These are phyloP conservation scores for Zygosaccharomyces pseudobailii DNA, from an alignment of 1,139 yeast genomes.

Conservation along the genomic window DNA sequence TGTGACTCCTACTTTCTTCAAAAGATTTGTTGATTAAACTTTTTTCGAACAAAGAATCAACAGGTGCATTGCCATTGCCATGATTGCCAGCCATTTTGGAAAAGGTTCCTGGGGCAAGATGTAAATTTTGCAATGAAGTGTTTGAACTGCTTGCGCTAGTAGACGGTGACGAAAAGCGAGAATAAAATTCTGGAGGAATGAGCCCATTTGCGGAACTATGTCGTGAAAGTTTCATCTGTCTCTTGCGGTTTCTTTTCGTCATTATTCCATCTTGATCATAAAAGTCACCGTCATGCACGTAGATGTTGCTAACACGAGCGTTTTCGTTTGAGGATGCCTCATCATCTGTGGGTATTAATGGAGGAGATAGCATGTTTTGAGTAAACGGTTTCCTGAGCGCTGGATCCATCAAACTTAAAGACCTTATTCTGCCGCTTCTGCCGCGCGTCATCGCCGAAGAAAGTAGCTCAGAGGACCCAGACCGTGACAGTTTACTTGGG, in stretches of 20 bases:
- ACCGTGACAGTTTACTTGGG: conserved; percentile 30
- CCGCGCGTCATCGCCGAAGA: conserved; percentile 1
- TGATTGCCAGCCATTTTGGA: conserved; percentile 13
- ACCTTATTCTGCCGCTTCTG: conserved; percentile 28
- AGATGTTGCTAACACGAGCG: conserved; percentile 29
- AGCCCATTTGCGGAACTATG: conserved; percentile 23
- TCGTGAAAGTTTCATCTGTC: conserved; percentile 9
- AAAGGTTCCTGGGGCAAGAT: conserved; percentile 20
- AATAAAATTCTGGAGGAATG: conserved; percentile 35
- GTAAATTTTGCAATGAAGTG: conserved; percentile 25
- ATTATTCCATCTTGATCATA: conserved; percentile 12
- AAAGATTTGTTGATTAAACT: conserved; percentile 29
- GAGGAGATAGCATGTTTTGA: neutral
- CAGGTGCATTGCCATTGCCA: neutral
- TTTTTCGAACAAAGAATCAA: conserved; percentile 22
- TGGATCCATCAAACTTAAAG: conserved; percentile 34
- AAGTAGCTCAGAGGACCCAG: conserved; percentile 22
- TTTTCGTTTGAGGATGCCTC: conserved; percentile 8
- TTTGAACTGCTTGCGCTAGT: conserved; percentile 31
- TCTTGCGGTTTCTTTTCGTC: conserved; percentile 8
- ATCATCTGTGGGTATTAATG: conserved; percentile 5
- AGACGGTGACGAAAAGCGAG: conserved; percentile 33
- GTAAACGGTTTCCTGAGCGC: conserved; percentile 12
- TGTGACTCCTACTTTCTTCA: conserved; percentile 26
- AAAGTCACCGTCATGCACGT: conserved; percentile 34